Percentiles rank a stretch among this genome's conserved stretches.
These are phyloP conservation scores for Pholiota molesta DNA, from an alignment of 768 basidiomycete species.

Conservation along the genomic window DNA sequence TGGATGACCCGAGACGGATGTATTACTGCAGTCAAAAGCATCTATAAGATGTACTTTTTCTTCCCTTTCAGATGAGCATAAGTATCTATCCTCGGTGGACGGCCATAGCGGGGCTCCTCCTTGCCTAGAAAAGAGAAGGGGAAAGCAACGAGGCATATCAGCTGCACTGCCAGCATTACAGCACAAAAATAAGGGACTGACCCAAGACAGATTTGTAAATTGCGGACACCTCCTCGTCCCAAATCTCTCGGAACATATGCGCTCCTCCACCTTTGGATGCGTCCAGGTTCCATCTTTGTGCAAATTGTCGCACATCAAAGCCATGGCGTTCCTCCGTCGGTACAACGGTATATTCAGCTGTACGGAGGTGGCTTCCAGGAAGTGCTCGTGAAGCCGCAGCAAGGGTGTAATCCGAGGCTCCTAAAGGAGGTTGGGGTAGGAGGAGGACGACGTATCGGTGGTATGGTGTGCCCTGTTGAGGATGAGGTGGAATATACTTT, in stretches of 20 bases:
- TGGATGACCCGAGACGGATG: slow-evolving; percentile 1
- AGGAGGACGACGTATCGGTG: slow-evolving; percentile 87
- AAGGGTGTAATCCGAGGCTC: slow-evolving; percentile 33
- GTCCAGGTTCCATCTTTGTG: slow-evolving; percentile 54
- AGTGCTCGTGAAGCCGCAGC: slow-evolving; percentile 37
- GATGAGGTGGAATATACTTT: slow-evolving; percentile 88
- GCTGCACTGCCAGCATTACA: slow-evolving; percentile 17
- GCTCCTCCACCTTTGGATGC: slow-evolving; percentile 65
- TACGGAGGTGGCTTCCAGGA: slow-evolving; percentile 32
- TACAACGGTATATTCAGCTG: slow-evolving; percentile 52
- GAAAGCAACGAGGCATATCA: slow-evolving; percentile 14
- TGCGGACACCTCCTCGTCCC: slow-evolving; percentile 63
- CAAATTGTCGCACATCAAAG: slow-evolving; percentile 72
- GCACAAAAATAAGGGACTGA: slow-evolving; percentile 42
- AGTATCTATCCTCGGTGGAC: slow-evolving; percentile 53
- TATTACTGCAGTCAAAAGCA: slow-evolving; percentile 5
- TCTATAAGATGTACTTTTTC: slow-evolving; percentile 44
- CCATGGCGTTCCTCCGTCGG: slow-evolving; percentile 48
- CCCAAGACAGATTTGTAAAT: slow-evolving; percentile 72
- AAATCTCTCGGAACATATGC: slow-evolving; percentile 84
- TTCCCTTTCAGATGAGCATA: slow-evolving; percentile 54
- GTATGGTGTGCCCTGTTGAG: slow-evolving; percentile 84
- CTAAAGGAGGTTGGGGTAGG: slow-evolving; percentile 63
- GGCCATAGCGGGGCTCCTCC: slow-evolving; percentile 60
- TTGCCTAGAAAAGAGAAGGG: slow-evolving; percentile 31